Evolutionary conservation across 495 filamentous ascomycete species (phyloP), one percentile per base, ranked within the genome.

Genomic region (Hypoxylon fragiforme): DNA sequence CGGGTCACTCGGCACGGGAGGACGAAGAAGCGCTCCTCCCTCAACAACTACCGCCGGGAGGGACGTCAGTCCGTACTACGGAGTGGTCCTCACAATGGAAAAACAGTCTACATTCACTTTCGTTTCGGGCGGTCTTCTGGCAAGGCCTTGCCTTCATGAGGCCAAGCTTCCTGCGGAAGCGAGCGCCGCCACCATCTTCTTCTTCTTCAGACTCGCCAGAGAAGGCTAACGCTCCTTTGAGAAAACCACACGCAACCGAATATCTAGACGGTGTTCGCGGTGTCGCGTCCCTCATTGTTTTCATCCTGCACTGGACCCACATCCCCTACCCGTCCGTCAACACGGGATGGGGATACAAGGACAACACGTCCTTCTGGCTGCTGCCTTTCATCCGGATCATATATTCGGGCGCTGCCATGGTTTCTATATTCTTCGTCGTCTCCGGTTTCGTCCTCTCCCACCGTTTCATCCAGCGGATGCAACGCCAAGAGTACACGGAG

Each of bases 371-470:
- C 30, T 65, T 60, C 56, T 70, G 81, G 49, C 79, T 85, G 54
- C 64, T 87, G n/a, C 84, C 84, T 6, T 75, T 86, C 55, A 34
- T 86, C 3, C 79, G 84, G 45, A 70, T 87, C 46, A 58, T 86
- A 9, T 80, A 81, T 62, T 81, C 79, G 2, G 84, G 81, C n/a
- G 77, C 80, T 47, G 80, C 84, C 47, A 85, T 85, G 82, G 84
- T 87, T 13, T 75, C 79, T 45, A 78, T 85, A 14, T 87, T 87
- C 72, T 86, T 86, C 63, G 82, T 86, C 38, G 79, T 87, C 44
- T 85, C 82, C 4, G 84, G 85, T 34, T 84, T 82, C 44, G 83
- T 85, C 3, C 70, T 86, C 1, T 81, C 82, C 7, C 79, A 82
- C 50, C 84, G 85, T 44, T 82, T 83, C 4, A 52, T 68, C 38